Conservation (phyloP, 2,329 filamentous ascomycete species). For the Fusarium buharicum region DNA sequence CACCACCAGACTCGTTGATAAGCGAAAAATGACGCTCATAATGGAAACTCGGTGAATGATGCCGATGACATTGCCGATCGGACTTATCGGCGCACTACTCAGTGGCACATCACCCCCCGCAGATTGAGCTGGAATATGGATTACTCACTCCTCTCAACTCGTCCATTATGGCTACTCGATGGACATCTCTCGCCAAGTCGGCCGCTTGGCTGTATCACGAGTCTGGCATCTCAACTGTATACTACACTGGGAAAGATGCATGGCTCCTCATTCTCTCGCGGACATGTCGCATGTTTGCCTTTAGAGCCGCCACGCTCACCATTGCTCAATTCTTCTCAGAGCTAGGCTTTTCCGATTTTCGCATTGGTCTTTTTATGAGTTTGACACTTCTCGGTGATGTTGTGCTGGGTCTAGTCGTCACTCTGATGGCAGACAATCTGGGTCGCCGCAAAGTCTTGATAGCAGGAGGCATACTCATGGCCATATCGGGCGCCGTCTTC, state of each 20-base stretch:
- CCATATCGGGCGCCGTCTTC: constrained; percentile 65
- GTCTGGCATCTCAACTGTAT: constrained; percentile 61
- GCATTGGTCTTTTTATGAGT: constrained; percentile 73
- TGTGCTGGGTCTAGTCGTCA: constrained; percentile 65
- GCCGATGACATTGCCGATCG: constrained; percentile 34
- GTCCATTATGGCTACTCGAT: constrained; percentile 12
- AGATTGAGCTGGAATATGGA: not conserved
- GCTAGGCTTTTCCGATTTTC: constrained; percentile 64
- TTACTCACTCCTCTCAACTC: not conserved
- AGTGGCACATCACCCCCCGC: not conserved
- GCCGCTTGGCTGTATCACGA: constrained; percentile 53
- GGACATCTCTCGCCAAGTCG: constrained; percentile 26
- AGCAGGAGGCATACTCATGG: constrained; percentile 66
- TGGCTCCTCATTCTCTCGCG: constrained; percentile 50
- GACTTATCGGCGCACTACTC: constrained; percentile 23
- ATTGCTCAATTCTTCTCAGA: constrained; percentile 70
- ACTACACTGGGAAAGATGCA: constrained; percentile 53
- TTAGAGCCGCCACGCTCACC: constrained; percentile 68
- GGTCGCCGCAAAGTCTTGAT: constrained; percentile 66
- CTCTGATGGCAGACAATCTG: constrained; percentile 67
- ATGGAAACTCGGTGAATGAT: no score
- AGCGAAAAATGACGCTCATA: constrained; percentile 12
- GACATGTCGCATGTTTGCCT: constrained; percentile 69
- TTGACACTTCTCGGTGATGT: constrained; percentile 71
- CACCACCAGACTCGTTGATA: no score